phyloP scores from a whole-genome alignment of 202 grass and related monocot species.

The Bolboschoenoplectus hybrid region DNA sequence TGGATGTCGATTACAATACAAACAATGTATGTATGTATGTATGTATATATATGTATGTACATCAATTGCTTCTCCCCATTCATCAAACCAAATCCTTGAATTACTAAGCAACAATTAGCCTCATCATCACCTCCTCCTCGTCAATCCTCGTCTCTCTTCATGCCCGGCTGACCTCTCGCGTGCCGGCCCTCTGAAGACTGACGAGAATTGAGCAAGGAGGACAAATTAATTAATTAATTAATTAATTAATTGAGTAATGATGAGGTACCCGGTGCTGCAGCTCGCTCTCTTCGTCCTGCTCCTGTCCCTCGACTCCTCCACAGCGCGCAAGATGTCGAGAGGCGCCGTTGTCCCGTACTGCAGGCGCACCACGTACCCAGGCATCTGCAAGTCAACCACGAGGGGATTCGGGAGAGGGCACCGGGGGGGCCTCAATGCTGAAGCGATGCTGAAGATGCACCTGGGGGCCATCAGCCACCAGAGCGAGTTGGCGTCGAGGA shows the following conservation, averaged over 20 bases:
- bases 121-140: background rate
- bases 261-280: background rate
- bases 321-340: background rate
- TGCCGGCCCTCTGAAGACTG: background rate
- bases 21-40: background rate
- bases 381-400: background rate
- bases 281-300: slow-evolving; percentile 10
- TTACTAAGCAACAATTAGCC: background rate
- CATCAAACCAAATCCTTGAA: background rate
- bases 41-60: no score
- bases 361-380: background rate
- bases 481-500: slow-evolving; percentile 46
- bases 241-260: background rate
- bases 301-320: background rate
- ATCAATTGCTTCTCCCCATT: no score
- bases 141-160: slow-evolving; percentile 25
- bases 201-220: background rate
- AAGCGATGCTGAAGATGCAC: slow-evolving; percentile 55
- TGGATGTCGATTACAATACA: background rate
- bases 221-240: background rate
- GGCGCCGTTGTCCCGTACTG: background rate
- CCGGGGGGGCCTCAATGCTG: slow-evolving; percentile 43
- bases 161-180: background rate
- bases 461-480: slow-evolving; percentile 46
- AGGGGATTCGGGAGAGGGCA: background rate